phyloP scores from a whole-genome alignment of 1,284 basidiomycete species.

The Phlebopus sp. region DNA sequence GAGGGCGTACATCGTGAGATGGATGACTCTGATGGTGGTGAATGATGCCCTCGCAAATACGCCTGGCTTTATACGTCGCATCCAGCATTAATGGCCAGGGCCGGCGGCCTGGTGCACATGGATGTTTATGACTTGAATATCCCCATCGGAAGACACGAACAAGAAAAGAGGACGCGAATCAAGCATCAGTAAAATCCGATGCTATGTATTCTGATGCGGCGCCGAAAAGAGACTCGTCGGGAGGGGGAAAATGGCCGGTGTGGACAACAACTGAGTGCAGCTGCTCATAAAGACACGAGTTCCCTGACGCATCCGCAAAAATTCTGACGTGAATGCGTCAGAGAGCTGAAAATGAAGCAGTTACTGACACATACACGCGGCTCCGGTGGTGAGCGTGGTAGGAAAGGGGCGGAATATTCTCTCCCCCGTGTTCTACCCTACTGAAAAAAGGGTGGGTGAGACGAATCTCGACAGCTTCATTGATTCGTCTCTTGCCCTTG shows the following conservation, averaged over 20 bases:
- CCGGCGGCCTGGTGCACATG: not conserved
- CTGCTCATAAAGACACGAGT: no score
- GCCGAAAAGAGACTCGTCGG: not conserved
- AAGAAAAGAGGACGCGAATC: not conserved
- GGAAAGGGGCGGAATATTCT: no score
- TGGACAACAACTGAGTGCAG: no score
- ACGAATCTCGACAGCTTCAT: not conserved
- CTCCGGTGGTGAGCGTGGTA: no score
- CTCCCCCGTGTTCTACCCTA: not conserved
- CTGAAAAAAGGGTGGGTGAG: not conserved
- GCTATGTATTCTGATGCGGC: not conserved
- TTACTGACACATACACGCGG: no score
- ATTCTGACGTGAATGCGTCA: no score
- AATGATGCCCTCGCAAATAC: not conserved
- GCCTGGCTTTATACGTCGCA: constrained; percentile 21
- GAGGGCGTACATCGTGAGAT: constrained; percentile 19
- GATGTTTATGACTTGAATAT: not conserved
- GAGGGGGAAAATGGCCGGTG: not conserved
- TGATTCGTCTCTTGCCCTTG: not conserved
- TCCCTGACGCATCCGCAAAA: no score
- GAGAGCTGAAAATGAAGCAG: no score
- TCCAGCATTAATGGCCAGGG: not conserved
- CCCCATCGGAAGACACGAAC: not conserved
- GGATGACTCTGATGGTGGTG: not conserved
- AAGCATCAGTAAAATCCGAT: not conserved